These are phyloP conservation scores for Elongisporangium anandrum DNA, from an alignment of 352 stramenopile genomes.

Conservation along the genomic window DNA sequence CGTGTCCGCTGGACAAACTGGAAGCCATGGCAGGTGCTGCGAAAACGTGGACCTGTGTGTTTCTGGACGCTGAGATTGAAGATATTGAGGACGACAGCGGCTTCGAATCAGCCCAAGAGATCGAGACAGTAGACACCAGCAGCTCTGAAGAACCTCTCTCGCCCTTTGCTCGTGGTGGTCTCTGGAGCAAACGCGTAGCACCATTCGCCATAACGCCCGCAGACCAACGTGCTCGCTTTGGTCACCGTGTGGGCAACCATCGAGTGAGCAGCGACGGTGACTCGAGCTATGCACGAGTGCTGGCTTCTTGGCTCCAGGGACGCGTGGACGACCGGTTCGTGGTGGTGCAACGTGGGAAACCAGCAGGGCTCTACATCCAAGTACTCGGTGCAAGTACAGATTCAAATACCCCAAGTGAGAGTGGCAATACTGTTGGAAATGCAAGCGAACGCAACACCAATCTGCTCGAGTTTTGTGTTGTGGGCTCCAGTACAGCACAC, in stretches of 20 bases:
- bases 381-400: constrained; percentile 17
- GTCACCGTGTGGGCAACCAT: neutral
- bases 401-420: too few species aligned
- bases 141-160: neutral
- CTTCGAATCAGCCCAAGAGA: constrained; percentile 30
- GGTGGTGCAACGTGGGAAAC: constrained; percentile 43
- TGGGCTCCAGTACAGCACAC: constrained; percentile 27
- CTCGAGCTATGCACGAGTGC: constrained; percentile 1
- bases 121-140: neutral
- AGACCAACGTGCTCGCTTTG: neutral
- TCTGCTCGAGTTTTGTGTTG: constrained; percentile 47
- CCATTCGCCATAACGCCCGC: neutral
- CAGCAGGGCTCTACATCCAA: constrained; percentile 51
- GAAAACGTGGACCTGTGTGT: constrained; percentile 20
- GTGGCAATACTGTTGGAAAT: neutral
- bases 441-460: neutral
- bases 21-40: constrained; percentile 2
- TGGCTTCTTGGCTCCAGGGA: constrained; percentile 25
- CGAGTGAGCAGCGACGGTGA: neutral
- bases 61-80: constrained; percentile 54
- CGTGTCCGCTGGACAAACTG: constrained; percentile 22
- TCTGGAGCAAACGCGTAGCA: neutral
- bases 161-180: neutral
- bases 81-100: constrained; percentile 26
- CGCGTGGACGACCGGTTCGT: constrained; percentile 39